Conservation (phyloP, 495 filamentous ascomycete species). For the Penicillium robsamsonii region DNA sequence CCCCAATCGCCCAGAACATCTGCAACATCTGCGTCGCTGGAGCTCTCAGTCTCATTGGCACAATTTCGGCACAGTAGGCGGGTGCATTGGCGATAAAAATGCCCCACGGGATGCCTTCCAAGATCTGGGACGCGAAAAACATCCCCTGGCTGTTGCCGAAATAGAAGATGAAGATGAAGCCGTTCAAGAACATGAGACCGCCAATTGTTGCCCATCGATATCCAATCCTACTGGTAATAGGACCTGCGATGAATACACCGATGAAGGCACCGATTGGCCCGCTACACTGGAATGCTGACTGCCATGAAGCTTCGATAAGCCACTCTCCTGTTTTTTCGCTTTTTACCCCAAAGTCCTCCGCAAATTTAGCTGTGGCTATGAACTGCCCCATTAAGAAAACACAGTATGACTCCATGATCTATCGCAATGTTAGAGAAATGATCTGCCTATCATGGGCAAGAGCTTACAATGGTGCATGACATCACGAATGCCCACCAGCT, state of each 20-base stretch:
- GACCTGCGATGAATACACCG: slow-evolving; percentile 45
- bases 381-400: slow-evolving; percentile 47
- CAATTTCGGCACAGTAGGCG: slow-evolving; percentile 46
- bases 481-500: slow-evolving; percentile 52
- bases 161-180: slow-evolving; percentile 47
- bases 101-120: slow-evolving; percentile 50
- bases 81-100: slow-evolving; percentile 49
- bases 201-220: slow-evolving; percentile 46
- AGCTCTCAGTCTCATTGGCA: slow-evolving; percentile 43
- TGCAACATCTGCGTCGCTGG: slow-evolving; percentile 48
- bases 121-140: slow-evolving; percentile 44
- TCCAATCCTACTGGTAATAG: slow-evolving; percentile 46
- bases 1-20: slow-evolving; percentile 48
- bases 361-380: slow-evolving; percentile 39
- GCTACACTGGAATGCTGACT: slow-evolving; percentile 44
- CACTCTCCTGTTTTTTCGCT: slow-evolving; percentile 14
- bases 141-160: slow-evolving; percentile 40
- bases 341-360: slow-evolving; percentile 31
- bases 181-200: slow-evolving; percentile 44
- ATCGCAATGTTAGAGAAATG: slow-evolving; percentile 30
- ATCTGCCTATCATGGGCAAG: slow-evolving; percentile 20
- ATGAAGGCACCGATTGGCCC: slow-evolving; percentile 45
- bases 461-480: slow-evolving; percentile 52
- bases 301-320: slow-evolving; percentile 41
- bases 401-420: slow-evolving; percentile 50